phyloP scores from a whole-genome alignment of 192 early-diverging fungal species.

The Podila horticola region DNA sequence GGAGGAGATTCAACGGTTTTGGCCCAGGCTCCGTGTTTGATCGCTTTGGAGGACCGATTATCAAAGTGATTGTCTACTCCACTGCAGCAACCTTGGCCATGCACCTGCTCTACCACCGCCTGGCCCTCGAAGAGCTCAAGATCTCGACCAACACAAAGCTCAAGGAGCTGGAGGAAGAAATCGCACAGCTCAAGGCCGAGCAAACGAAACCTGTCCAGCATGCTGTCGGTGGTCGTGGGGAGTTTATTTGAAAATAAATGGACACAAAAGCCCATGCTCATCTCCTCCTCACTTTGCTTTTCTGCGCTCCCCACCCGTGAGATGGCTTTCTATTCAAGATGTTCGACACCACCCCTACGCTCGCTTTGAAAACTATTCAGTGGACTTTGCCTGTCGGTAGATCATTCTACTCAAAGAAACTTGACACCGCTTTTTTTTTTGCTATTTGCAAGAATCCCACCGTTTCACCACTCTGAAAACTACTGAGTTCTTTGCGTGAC shows the following conservation, averaged over 20 bases:
- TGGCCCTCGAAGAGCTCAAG: constrained; percentile 34
- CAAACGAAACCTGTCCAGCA: constrained; percentile 14
- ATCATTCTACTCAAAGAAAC: no score
- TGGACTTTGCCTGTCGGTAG: no score
- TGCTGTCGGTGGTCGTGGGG: constrained; percentile 35
- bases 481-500: no score
- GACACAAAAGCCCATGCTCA: no score
- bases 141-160: constrained; percentile 25
- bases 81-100: constrained; percentile 23
- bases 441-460: no score
- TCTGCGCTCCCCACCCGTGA: no score
- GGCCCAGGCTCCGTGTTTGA: constrained; percentile 19
- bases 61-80: constrained; percentile 29
- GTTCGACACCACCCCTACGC: no score
- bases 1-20: constrained; percentile 7
- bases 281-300: no score
- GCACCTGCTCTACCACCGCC: constrained; percentile 24
- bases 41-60: constrained; percentile 23
- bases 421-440: no score
- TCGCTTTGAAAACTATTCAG: no score
- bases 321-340: no score
- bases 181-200: constrained; percentile 15
- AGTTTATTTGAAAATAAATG: constrained; percentile 29
- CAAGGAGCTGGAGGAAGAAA: constrained; percentile 34
- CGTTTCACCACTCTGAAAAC: no score